Evolutionary conservation across 805 yeast genomes (phyloP).

Genomic region (Wickerhamiella kazuoi): DNA sequence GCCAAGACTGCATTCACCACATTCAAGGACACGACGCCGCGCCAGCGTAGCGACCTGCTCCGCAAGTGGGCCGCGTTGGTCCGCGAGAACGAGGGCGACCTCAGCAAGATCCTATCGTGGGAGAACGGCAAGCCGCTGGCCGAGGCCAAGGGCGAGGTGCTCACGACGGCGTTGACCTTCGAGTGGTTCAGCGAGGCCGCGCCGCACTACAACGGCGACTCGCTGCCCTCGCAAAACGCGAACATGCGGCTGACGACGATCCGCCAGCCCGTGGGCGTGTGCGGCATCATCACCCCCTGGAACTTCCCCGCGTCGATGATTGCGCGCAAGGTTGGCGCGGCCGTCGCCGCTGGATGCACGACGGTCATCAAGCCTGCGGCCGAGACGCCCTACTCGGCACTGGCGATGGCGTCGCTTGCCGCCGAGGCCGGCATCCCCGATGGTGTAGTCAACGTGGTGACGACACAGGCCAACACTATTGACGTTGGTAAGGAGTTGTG

Average conservation of each 20-base stretch:
- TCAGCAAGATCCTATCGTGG: slow-evolving; percentile 43
- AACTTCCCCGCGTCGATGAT: slow-evolving; percentile 72
- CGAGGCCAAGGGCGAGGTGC: slow-evolving; percentile 57
- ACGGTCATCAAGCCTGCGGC: slow-evolving; percentile 60
- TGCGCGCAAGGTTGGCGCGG: slow-evolving; percentile 57
- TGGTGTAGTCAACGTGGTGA: slow-evolving; percentile 48
- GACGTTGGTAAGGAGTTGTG: slow-evolving; percentile 40
- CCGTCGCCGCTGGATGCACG: slow-evolving; percentile 66
- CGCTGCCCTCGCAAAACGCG: slow-evolving; percentile 36
- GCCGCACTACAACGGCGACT: slow-evolving; percentile 50
- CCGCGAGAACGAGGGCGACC: slow-evolving; percentile 41
- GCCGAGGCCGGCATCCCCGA: slow-evolving; percentile 54
- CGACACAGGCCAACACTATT: slow-evolving; percentile 23
- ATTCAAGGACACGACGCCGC: slow-evolving; percentile 37
- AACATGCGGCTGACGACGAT: slow-evolving; percentile 34
- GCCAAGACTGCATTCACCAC: slow-evolving; percentile 36
- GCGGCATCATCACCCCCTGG: slow-evolving; percentile 71
- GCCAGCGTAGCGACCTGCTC: slow-evolving; percentile 38
- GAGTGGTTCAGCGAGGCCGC: slow-evolving; percentile 79
- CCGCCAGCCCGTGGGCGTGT: slow-evolving; percentile 67
- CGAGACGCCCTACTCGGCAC: slow-evolving; percentile 58
- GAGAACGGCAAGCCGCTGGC: slow-evolving; percentile 62
- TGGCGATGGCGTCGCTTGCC: slow-evolving; percentile 44
- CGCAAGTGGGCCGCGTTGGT: slow-evolving; percentile 35
- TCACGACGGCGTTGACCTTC: slow-evolving; percentile 55